These are phyloP conservation scores for Chenopodium quinoa DNA, from an alignment of 148 eudicot genomes.

Conservation along the genomic window DNA sequence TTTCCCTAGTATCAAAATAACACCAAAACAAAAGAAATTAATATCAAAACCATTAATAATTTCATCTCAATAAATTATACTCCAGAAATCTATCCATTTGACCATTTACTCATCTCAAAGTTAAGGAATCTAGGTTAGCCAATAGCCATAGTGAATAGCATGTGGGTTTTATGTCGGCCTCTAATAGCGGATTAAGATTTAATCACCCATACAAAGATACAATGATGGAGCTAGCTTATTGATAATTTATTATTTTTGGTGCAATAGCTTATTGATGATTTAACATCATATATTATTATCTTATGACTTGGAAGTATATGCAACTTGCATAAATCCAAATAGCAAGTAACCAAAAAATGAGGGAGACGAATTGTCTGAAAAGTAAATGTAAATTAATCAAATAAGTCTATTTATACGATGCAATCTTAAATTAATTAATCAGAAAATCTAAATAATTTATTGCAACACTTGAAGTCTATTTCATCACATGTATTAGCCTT, in stretches of 20 bases:
- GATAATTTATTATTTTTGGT: no score
- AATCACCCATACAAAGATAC: not conserved
- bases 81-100: no score
- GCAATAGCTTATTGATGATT: not conserved
- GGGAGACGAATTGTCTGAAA: not conserved
- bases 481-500: no score
- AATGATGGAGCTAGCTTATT: not conserved
- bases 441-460: no score
- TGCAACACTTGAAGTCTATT: no score
- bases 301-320: not conserved
- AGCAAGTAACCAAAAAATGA: not conserved
- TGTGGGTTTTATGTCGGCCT: not conserved
- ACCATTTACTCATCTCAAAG: not conserved
- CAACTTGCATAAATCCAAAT: not conserved
- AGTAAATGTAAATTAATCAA: no score
- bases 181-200: not conserved
- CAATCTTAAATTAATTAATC: no score
- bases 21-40: no score
- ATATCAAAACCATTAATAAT: no score
- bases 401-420: no score
- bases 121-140: not conserved
- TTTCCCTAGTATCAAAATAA: no score
- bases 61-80: no score
- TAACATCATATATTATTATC: not conserved
- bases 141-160: not conserved